phyloP scores from a whole-genome alignment of 116 monocot species.

The Papilionanthe hybrid region DNA sequence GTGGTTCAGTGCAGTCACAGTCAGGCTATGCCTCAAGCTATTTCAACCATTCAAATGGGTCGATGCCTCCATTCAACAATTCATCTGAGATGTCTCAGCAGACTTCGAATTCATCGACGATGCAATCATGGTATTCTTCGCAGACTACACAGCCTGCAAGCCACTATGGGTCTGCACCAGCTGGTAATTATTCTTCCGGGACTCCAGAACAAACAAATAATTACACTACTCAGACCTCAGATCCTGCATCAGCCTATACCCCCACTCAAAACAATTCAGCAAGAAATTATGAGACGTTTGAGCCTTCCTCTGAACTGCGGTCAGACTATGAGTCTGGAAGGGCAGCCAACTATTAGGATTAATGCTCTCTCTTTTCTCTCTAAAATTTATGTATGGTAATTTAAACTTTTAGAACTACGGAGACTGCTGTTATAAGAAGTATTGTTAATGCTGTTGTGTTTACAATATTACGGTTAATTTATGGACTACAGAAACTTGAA shows the following conservation, averaged over 20 bases:
- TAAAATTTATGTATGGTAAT: not conserved
- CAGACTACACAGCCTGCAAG: not conserved
- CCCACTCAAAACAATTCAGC: not conserved
- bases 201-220: not conserved
- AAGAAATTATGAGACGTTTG: not conserved
- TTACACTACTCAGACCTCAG: not conserved
- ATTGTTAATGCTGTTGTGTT: not conserved
- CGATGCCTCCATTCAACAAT: not conserved
- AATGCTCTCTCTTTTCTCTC: not conserved
- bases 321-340: slow-evolving; percentile 5
- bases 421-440: not conserved
- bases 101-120: not conserved
- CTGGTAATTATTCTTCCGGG: not conserved
- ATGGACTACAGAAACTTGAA: not conserved
- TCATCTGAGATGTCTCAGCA: not conserved
- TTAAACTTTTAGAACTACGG: not conserved
- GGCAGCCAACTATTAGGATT: slow-evolving; percentile 6
- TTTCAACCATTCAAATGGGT: not conserved
- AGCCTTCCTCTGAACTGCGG: not conserved
- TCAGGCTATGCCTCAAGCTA: not conserved
- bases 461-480: not conserved
- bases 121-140: not conserved
- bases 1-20: not conserved
- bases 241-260: slow-evolving; percentile 2
- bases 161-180: not conserved